Conservation (phyloP, 1,284 basidiomycete genomes). For the Sporisorium graminicola region DNA sequence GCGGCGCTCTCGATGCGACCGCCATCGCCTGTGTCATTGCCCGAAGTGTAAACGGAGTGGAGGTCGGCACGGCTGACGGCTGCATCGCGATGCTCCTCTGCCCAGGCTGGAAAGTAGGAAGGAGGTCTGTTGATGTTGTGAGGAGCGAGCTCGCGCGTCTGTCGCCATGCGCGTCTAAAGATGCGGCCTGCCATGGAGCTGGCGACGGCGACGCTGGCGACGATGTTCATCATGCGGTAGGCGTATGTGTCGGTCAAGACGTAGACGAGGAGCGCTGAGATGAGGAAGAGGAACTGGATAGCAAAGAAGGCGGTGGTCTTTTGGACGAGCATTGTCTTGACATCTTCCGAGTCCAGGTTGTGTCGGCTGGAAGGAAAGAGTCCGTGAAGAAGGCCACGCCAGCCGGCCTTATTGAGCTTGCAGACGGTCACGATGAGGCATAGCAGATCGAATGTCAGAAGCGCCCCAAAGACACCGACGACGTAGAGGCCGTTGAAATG, state of each 20-base stretch:
- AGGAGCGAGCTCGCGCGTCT: slow-evolving; percentile 54
- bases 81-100: slow-evolving; percentile 42
- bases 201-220: slow-evolving; percentile 54
- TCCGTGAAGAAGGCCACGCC: slow-evolving; percentile 45
- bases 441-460: slow-evolving; percentile 53
- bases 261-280: slow-evolving; percentile 50
- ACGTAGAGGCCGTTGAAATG: slow-evolving; percentile 44
- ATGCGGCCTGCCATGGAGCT: slow-evolving; percentile 60
- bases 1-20: not conserved
- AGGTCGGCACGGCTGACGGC: slow-evolving; percentile 8
- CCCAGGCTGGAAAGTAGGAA: slow-evolving; percentile 55
- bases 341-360: slow-evolving; percentile 55
- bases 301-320: slow-evolving; percentile 57
- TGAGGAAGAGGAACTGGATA: slow-evolving; percentile 57
- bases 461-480: slow-evolving; percentile 45
- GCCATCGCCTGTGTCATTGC: slow-evolving; percentile 1
- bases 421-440: slow-evolving; percentile 52
- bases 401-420: slow-evolving; percentile 60
- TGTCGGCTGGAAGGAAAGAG: slow-evolving; percentile 38
- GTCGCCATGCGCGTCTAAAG: slow-evolving; percentile 57
- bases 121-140: slow-evolving; percentile 53
- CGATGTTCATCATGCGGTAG: slow-evolving; percentile 56
- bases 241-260: slow-evolving; percentile 36
- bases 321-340: slow-evolving; percentile 61
- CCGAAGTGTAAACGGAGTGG: slow-evolving; percentile 4